Base-by-base conservation (phyloP, 208 protist species). In the Tritrichomonas musculus region DNA sequence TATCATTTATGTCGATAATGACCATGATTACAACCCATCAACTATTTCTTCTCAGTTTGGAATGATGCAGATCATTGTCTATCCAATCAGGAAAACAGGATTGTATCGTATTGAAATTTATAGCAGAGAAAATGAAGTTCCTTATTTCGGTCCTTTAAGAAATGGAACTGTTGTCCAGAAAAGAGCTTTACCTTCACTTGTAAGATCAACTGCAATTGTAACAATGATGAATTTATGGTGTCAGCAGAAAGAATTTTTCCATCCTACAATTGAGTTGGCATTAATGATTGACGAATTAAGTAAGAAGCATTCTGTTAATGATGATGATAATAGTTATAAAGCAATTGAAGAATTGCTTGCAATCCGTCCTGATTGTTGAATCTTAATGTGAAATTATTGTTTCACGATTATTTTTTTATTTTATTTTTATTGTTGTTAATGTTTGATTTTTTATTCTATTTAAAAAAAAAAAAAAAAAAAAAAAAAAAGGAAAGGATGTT, bases 71-170 rank as follows among this genome's bases (percentile, higher is more conserved):
- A 92, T 92, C 3, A 30, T 92, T 30, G 69, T 92, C 30, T 92
- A 92, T 92, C 82, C 82, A 47, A 44, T 92, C 0, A 39, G 39
- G n/a, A 92, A 64, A n/a, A 96, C 96, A 93, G 82, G 22, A 25
- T 22, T 92, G 14, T 92, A 69, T 57, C 3, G 82, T 41, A 22
- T 92, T 0, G 30, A 92, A 33, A 8, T 92, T 0, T 39, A 92
- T n/a, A 39, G 36, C 3, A 53, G n/a, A 64, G 69, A 93, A 69
- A n/a, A 92, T 41, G 94, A 82, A 72, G 53, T 92, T 22, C 5
- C 5, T 69, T 69, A 50, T 27, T 92, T 92, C 39, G 82, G 82
- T 4, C 82, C 82, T 30, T 41, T 92, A 20, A 66, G 49, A 41
- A 36, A n/a, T 36, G 4, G 2, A 1, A 41, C 49, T 8, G 27